phyloP scores from a whole-genome alignment of 352 stramenopile genomes.

The Globisporangium okanoganense region DNA sequence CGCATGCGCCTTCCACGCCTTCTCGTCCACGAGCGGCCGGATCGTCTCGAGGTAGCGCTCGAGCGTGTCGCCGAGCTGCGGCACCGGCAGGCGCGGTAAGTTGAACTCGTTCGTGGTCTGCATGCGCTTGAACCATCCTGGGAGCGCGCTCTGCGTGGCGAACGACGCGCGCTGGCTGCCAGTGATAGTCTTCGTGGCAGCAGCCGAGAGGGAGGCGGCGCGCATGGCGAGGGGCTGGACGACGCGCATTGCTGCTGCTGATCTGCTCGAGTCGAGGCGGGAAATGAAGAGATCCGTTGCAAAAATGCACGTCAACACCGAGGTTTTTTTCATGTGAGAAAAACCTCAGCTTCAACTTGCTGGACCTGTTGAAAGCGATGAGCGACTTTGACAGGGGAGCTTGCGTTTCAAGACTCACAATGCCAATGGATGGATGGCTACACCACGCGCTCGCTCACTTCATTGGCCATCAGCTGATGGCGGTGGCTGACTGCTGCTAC shows the following conservation, averaged over 20 bases:
- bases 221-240: conserved; percentile 8
- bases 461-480: neutral
- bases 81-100: conserved; percentile 81
- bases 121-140: conserved; percentile 75
- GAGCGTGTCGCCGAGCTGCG: conserved; percentile 87
- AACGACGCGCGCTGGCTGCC: conserved; percentile 8
- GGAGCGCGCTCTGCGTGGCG: conserved; percentile 23
- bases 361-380: conserved; percentile 12
- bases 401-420: conserved; percentile 6
- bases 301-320: conserved; percentile 1
- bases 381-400: conserved; percentile 2
- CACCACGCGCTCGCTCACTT: neutral
- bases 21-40: conserved; percentile 62
- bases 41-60: conserved; percentile 80
- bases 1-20: conserved; percentile 68
- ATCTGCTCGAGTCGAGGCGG: neutral
- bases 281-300: conserved; percentile 2
- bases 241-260: conserved; percentile 4
- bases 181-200: neutral
- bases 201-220: neutral
- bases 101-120: conserved; percentile 76
- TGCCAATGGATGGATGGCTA: neutral
- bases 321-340: conserved; percentile 19
- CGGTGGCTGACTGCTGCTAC: neutral
- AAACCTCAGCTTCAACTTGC: conserved; percentile 36